Evolutionary conservation across 2,329 filamentous ascomycete genomes (phyloP).

Genomic region (Setomelanomma holmii): DNA sequence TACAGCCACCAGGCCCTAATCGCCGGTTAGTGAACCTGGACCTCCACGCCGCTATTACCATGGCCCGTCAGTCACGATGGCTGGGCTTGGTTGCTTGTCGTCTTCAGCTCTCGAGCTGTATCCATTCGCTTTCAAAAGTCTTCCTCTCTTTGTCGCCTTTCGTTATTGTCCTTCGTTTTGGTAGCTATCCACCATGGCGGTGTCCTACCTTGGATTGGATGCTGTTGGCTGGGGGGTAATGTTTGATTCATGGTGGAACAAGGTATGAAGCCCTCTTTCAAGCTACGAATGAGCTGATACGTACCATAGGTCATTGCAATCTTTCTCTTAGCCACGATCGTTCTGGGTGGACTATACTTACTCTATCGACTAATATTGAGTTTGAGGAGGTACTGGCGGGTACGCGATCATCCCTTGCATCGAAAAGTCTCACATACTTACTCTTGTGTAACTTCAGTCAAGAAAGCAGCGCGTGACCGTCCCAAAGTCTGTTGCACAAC

Average conservation of each 20-base stretch:
- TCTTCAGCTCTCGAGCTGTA: not conserved
- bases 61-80: not conserved
- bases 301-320: not conserved
- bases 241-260: constrained; percentile 7
- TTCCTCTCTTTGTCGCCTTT: not conserved
- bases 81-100: not conserved
- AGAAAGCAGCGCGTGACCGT: constrained; percentile 1
- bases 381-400: not conserved
- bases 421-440: not conserved
- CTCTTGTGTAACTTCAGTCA: not conserved
- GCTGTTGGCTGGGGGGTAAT: constrained; percentile 9
- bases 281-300: not conserved
- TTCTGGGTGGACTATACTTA: not conserved
- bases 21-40: not conserved
- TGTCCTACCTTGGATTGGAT: constrained; percentile 5
- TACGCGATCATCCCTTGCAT: not conserved
- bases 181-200: not conserved
- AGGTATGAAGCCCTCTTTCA: not conserved
- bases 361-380: not conserved
- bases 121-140: not conserved
- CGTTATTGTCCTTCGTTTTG: constrained; percentile 2
- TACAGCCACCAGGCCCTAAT: not conserved
- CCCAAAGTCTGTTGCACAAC: constrained; percentile 1
- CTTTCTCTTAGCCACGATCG: not conserved
- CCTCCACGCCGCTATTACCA: not conserved